A percentile compares a stretch with the other conserved stretches of the same genome.
Conservation (phyloP, 1,139 yeast species). For the Taphrina communis region DNA sequence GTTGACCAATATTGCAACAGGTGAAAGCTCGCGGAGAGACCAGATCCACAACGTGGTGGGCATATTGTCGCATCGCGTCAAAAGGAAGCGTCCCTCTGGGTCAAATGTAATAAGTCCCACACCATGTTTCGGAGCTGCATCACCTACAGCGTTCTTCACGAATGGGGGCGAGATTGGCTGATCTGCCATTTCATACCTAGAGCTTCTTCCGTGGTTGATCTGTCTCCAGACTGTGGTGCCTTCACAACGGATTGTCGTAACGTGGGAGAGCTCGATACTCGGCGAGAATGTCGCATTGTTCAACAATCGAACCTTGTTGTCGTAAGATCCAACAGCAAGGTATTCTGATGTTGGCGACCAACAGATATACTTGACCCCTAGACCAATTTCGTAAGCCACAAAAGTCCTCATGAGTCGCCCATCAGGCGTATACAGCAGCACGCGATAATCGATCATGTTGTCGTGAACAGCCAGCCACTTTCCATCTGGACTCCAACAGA, state of each 20-base stretch:
- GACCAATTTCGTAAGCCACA: constrained; percentile 35
- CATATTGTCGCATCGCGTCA: constrained; percentile 43
- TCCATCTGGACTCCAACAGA: constrained; percentile 47
- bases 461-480: constrained; percentile 47
- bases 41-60: constrained; percentile 48
- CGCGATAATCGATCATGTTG: constrained; percentile 42
- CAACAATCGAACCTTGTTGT: constrained; percentile 45
- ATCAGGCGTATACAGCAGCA: constrained; percentile 44
- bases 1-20: constrained; percentile 45
- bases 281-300: constrained; percentile 46
- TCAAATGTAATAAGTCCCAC: constrained; percentile 44
- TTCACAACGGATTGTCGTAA: constrained; percentile 33
- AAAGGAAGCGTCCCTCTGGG: constrained; percentile 45
- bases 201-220: constrained; percentile 14
- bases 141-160: constrained; percentile 36
- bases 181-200: constrained; percentile 21
- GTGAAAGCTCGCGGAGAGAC: constrained; percentile 44
- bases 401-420: constrained; percentile 42
- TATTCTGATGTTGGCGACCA: constrained; percentile 46
- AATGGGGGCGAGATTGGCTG: constrained; percentile 45
- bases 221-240: constrained; percentile 45
- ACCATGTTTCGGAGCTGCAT: constrained; percentile 44
- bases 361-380: constrained; percentile 36
- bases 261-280: constrained; percentile 44
- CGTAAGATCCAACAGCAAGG: constrained; percentile 46